phyloP scores from a whole-genome alignment of 345 rosid genomes.

The Citrus cavaleriei region DNA sequence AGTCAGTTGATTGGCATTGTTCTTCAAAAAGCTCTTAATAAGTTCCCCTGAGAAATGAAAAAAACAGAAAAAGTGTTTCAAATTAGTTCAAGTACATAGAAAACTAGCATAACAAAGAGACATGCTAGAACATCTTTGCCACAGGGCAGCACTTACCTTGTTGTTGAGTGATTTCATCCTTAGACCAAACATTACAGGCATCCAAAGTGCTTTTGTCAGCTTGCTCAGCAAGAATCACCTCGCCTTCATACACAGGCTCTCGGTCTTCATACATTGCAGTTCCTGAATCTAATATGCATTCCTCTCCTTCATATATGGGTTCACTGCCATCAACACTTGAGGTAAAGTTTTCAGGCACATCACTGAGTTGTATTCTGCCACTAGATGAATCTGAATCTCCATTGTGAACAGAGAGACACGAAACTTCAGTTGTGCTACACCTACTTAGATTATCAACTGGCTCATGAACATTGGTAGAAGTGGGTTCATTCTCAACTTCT shows the following conservation, averaged over 20 bases:
- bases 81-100: constrained; percentile 5
- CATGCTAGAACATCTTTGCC: background rate
- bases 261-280: constrained; percentile 46
- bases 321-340: constrained; percentile 72
- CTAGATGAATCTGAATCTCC: constrained; percentile 49
- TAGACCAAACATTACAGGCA: constrained; percentile 32
- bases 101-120: background rate
- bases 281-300: constrained; percentile 73
- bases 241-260: constrained; percentile 98
- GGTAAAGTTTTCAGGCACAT: constrained; percentile 42
- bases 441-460: constrained; percentile 34
- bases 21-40: constrained; percentile 72
- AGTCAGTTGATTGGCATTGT: constrained; percentile 87
- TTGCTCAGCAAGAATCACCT: constrained; percentile 79
- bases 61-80: constrained; percentile 4
- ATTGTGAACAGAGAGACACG: constrained; percentile 27
- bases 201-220: constrained; percentile 49
- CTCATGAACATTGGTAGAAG: constrained; percentile 26
- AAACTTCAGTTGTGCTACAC: constrained; percentile 14
- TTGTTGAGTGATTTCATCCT: constrained; percentile 60
- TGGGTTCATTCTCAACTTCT: constrained; percentile 20
- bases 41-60: constrained; percentile 60
- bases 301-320: constrained; percentile 97
- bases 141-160: constrained; percentile 49
- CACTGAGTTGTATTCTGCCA: constrained; percentile 43